Evolutionary conservation across 2,329 filamentous ascomycete genomes (phyloP).

Genomic region (Sclerotiophoma versabilis): DNA sequence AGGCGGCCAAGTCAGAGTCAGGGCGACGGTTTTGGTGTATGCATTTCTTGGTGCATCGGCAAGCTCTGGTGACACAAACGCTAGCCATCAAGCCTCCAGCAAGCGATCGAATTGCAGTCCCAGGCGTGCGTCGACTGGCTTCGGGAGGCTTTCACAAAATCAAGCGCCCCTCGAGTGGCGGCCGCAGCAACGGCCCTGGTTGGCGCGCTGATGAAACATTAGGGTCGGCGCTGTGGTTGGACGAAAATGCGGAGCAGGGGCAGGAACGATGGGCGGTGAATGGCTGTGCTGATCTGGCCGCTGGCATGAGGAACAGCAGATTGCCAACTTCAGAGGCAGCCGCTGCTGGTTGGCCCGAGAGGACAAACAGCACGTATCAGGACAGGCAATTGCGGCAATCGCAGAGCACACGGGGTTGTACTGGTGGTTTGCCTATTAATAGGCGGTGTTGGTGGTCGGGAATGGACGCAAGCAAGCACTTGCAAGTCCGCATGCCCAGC

Average conservation of each 20-base stretch:
- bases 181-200: constrained; percentile 14
- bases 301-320: constrained; percentile 10
- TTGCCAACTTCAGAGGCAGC: constrained; percentile 6
- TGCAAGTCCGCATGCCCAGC: constrained; percentile 11
- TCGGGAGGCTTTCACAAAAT: constrained; percentile 16
- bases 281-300: constrained; percentile 4
- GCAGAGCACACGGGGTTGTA: constrained; percentile 3
- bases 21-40: constrained; percentile 1
- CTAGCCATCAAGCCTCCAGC: constrained; percentile 11
- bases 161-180: constrained; percentile 14
- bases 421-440: constrained; percentile 15
- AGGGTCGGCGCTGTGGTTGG: constrained; percentile 9
- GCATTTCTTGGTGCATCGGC: background rate
- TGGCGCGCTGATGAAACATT: constrained; percentile 16
- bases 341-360: constrained; percentile 4
- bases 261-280: constrained; percentile 19
- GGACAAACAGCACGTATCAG: constrained; percentile 4
- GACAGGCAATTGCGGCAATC: constrained; percentile 15
- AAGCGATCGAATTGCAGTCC: constrained; percentile 15
- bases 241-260: constrained; percentile 12
- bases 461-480: constrained; percentile 19
- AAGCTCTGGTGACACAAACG: constrained; percentile 9
- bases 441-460: constrained; percentile 14
- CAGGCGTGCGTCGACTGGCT: constrained; percentile 2
- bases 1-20: background rate